A percentile compares a stretch with the other conserved stretches of the same genome.
Conservation (phyloP, 1,139 yeast genomes). For the Blastobotrys illinoisensis region DNA sequence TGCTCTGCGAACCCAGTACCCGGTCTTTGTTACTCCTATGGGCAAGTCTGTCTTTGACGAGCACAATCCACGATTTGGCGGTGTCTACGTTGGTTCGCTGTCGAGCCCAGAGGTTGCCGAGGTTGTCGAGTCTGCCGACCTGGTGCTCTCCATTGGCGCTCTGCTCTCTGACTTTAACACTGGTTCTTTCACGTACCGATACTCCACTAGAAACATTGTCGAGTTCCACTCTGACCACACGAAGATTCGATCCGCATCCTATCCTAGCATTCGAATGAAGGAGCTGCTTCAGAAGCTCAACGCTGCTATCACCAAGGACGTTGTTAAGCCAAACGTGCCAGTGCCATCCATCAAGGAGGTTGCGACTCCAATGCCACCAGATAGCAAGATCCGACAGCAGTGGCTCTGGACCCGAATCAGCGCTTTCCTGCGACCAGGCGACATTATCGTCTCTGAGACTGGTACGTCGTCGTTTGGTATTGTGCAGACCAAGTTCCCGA, state of each 20-base stretch:
- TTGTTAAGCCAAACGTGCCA: constrained; percentile 16
- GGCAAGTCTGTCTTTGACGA: constrained; percentile 81
- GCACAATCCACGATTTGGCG: constrained; percentile 69
- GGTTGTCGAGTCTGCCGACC: constrained; percentile 71
- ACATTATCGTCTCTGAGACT: constrained; percentile 76
- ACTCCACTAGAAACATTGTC: constrained; percentile 70
- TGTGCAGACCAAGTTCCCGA: constrained; percentile 71
- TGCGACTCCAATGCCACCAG: constrained; percentile 26
- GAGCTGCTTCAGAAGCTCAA: constrained; percentile 50
- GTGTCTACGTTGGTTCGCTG: constrained; percentile 79
- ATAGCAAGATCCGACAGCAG: constrained; percentile 55
- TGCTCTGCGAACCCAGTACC: constrained; percentile 69
- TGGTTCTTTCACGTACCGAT: constrained; percentile 79
- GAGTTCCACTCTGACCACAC: constrained; percentile 89
- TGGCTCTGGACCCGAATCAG: constrained; percentile 79
- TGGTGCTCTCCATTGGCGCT: constrained; percentile 75
- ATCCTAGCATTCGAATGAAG: constrained; percentile 77
- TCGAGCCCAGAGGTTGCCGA: constrained; percentile 71
- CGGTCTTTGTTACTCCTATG: constrained; percentile 85
- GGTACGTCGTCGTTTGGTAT: constrained; percentile 91
- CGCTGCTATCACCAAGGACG: constrained; percentile 13
- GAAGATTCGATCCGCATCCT: constrained; percentile 68
- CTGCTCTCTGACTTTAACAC: constrained; percentile 84
- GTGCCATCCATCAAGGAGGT: constrained; percentile 21
- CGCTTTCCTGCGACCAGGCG: constrained; percentile 72